Evolutionary conservation across 2,329 filamentous ascomycete species (phyloP).

Genomic region (Ascochyta fabae): DNA sequence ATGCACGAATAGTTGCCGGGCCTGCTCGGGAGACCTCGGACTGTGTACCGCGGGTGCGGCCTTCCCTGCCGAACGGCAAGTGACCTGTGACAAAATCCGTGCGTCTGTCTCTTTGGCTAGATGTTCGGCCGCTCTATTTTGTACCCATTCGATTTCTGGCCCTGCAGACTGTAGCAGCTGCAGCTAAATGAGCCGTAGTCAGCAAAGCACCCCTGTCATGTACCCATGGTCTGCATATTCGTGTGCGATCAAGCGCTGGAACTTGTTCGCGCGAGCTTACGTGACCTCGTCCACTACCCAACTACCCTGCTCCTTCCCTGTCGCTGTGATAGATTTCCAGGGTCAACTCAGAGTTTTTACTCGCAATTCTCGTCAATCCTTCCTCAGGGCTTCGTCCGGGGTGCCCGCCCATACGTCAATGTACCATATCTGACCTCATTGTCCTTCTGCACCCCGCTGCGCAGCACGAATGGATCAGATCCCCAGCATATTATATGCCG

Average conservation of each 20-base stretch:
- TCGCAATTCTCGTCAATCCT: conserved; percentile 5
- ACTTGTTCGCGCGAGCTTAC: conserved; percentile 13
- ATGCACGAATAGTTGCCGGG: no score
- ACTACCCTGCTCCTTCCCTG: conserved; percentile 8
- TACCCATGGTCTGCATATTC: conserved; percentile 11
- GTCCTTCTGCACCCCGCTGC: conserved; percentile 15
- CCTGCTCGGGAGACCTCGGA: no score
- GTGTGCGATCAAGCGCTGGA: conserved; percentile 13
- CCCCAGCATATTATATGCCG: conserved; percentile 51
- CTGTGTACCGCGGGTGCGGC: no score
- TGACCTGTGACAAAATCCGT: no score
- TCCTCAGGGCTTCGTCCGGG: not conserved
- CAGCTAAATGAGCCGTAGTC: conserved; percentile 1
- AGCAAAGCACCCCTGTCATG: conserved; percentile 15
- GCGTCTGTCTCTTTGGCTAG: no score
- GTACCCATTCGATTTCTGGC: not conserved
- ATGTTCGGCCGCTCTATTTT: not conserved
- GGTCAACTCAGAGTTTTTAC: conserved; percentile 2
- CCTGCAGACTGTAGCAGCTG: conserved; percentile 9
- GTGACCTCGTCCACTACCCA: conserved; percentile 6
- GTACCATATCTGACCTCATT: conserved; percentile 19
- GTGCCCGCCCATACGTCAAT: conserved; percentile 17
- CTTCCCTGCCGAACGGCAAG: no score
- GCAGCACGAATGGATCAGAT: conserved; percentile 50
- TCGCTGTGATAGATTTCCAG: conserved; percentile 2